Evolutionary conservation across 306 rosid species (phyloP), one percentile per base, ranked within the genome.

Genomic region (Pyrus betulifolia): DNA sequence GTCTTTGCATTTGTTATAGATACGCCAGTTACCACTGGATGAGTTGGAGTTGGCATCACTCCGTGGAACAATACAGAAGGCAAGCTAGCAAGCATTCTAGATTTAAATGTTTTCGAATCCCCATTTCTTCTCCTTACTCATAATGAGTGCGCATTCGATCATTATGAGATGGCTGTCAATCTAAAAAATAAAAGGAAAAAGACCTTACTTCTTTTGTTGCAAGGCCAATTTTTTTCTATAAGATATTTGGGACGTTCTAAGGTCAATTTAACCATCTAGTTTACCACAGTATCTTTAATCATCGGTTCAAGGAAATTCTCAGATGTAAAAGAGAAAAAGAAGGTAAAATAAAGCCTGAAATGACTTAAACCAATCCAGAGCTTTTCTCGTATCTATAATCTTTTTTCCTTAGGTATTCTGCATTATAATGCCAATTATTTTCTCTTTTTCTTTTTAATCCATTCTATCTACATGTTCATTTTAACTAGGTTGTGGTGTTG

Each of bases 1-100:
- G 70, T 45, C 23, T 51, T 27, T 77, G 80, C 17, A 14, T 55
- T 74, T 76, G 85, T 58, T 74, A 55, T 82, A 93, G 98, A 68
- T 93, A 65, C 91, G 91, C 30, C 82, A 93, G 79, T 84, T 93
- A 82, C 98, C 97, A 33, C 93, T 93, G 44, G 95, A 93, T 75
- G 98, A 91, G 75, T 80, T 93, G 91, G 98, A 91, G 83, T 86
- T 93, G 80, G 95, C 95, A 83, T 93, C 98, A 55, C 93, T 93
- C 58, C 84, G 95, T 87, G 98, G 98, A 81, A 86, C 91, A 75
- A 85, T 93, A 85, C 98, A 87, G 82, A 89, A 88, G 87, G 98
- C 92, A 90, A 78, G 90, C 23, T 72, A 49, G 78, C 69, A 54
- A 54, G 72, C 25, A 38, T 78, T 35, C 45, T 67, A 60, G 81